phyloP scores from a whole-genome alignment of 495 filamentous ascomycete genomes.

The Friedmanniomyces simplex region DNA sequence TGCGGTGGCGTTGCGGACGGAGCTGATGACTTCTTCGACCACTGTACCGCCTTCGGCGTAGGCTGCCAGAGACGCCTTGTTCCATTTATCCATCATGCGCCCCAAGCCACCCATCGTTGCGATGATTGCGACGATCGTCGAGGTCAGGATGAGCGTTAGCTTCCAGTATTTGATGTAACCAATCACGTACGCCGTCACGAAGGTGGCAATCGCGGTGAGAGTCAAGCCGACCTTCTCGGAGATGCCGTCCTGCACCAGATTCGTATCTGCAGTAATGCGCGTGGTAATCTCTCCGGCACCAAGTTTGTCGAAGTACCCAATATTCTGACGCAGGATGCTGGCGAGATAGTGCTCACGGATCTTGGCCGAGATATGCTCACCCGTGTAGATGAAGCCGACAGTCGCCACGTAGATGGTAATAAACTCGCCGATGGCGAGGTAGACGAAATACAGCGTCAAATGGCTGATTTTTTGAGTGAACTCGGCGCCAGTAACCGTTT shows the following conservation, averaged over 20 bases:
- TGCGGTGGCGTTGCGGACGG: conserved; percentile 83
- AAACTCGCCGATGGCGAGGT: conserved; percentile 81
- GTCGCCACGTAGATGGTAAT: conserved; percentile 70
- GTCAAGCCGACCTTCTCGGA: conserved; percentile 79
- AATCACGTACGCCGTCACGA: conserved; percentile 80
- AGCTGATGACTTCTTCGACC: conserved; percentile 90
- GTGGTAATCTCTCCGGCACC: conserved; percentile 90
- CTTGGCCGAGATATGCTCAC: conserved; percentile 77
- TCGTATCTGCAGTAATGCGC: conserved; percentile 82
- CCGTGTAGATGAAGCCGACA: conserved; percentile 86
- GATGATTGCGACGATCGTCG: conserved; percentile 63
- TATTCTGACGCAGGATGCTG: conserved; percentile 80
- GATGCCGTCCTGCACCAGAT: conserved; percentile 77
- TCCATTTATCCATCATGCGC: conserved; percentile 65
- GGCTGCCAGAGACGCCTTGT: conserved; percentile 61
- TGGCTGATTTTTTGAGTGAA: conserved; percentile 52
- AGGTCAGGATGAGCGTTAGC: conserved; percentile 70
- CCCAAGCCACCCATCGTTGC: conserved; percentile 63
- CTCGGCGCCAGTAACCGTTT: conserved; percentile 35
- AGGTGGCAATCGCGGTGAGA: conserved; percentile 62
- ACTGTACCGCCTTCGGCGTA: conserved; percentile 80
- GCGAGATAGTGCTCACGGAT: conserved; percentile 75
- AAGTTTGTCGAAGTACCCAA: conserved; percentile 84
- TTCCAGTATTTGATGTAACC: conserved; percentile 80
- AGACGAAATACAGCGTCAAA: conserved; percentile 80